Percentiles rank a stretch among this genome's conserved stretches.
phyloP scores from a whole-genome alignment of 768 basidiomycete genomes.

The Leucosporidium creatinivorum region DNA sequence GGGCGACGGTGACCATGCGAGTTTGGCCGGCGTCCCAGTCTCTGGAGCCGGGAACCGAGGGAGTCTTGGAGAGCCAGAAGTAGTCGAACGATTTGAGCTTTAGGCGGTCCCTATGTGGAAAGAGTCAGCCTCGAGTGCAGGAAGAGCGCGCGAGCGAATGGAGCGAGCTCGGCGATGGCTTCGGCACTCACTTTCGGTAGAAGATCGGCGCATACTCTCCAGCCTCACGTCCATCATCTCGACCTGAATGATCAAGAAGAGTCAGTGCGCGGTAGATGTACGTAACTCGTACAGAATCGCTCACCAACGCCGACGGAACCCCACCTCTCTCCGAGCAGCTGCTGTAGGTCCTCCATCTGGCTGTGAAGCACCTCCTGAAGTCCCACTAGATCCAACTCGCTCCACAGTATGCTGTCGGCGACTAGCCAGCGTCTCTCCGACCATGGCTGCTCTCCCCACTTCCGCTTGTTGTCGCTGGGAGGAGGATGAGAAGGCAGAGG shows the following conservation, averaged over 20 bases:
- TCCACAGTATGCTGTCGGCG: constrained; percentile 28
- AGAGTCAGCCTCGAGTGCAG: neutral
- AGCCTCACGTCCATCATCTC: constrained; percentile 9
- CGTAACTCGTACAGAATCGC: neutral
- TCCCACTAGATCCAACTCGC: constrained; percentile 29
- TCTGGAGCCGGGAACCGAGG: constrained; percentile 38
- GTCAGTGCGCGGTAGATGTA: neutral
- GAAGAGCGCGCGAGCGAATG: neutral
- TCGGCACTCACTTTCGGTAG: constrained; percentile 18
- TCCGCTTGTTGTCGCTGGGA: neutral
- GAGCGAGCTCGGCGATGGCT: neutral
- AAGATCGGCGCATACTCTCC: constrained; percentile 32
- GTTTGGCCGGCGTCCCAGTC: constrained; percentile 43
- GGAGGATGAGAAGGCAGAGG: neutral
- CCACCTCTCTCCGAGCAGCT: constrained; percentile 14
- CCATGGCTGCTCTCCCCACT: constrained; percentile 18
- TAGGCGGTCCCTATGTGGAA: constrained; percentile 26
- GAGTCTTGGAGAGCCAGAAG: constrained; percentile 42
- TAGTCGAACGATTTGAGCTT: constrained; percentile 32
- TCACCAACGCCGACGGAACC: constrained; percentile 28
- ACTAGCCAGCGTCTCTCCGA: constrained; percentile 9
- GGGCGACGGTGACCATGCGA: constrained; percentile 39
- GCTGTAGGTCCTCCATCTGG: constrained; percentile 22
- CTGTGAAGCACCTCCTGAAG: constrained; percentile 31
- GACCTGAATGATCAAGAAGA: neutral